These are phyloP conservation scores for Aureobasidium mangrovei DNA, from an alignment of 2,329 filamentous ascomycete species.

Conservation along the genomic window DNA sequence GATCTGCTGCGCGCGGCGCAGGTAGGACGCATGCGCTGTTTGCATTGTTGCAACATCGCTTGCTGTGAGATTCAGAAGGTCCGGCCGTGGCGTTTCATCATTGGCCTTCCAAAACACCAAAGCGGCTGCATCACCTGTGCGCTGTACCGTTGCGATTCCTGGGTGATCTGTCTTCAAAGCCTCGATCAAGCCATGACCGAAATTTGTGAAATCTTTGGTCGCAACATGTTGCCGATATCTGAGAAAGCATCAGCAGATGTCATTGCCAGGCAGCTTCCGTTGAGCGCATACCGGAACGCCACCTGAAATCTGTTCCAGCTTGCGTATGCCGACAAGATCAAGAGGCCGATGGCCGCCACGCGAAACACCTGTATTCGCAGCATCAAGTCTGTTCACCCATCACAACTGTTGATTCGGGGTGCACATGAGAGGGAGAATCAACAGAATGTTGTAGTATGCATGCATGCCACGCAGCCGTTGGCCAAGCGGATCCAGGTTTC, in stretches of 20 bases:
- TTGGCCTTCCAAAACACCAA: conserved; percentile 9
- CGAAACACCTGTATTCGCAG: neutral
- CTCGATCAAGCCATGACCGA: neutral
- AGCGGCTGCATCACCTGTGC: neutral
- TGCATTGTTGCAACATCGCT: neutral
- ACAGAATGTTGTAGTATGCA: too few species aligned
- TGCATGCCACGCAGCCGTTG: too few species aligned
- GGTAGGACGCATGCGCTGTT: neutral
- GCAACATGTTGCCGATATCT: neutral
- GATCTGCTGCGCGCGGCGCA: neutral
- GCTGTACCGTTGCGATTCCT: neutral
- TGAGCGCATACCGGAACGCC: neutral
- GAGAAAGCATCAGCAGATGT: neutral
- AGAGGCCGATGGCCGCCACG: neutral
- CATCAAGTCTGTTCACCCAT: neutral
- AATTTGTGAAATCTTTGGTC: neutral
- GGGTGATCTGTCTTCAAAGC: neutral
- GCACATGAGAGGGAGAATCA: too few species aligned
- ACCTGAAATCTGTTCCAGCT: neutral
- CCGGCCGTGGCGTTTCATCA: conserved; percentile 2
- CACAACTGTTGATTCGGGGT: neutral
- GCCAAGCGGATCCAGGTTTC: too few species aligned
- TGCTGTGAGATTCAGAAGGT: neutral
- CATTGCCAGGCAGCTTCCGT: neutral
- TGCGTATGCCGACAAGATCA: neutral